Base-by-base conservation (phyloP, 305 asterid species). In the Galium porrigens region DNA sequence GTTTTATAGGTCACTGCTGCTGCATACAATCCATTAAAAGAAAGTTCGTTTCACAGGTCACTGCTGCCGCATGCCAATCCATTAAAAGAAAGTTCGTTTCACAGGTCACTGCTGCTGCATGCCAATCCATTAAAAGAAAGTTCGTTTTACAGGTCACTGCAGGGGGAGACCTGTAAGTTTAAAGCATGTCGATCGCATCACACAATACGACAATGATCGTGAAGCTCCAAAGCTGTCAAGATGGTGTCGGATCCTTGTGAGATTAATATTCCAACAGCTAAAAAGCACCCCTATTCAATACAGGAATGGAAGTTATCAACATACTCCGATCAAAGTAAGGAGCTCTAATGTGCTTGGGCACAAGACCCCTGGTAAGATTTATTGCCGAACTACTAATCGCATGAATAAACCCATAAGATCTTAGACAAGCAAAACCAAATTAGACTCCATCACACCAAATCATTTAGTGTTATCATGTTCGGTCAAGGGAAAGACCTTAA, bases 61-160 rank as follows among this genome's bases (percentile, higher is more conserved):
- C 14, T 39, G 46, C 15, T 39, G 46, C 46, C 14, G 15, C 46
- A 39, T 10, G 3, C 7, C 6, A 32, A 46, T 48, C 46, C 72
- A 60, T 68, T 68, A 60, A 48, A 68, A 68, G 61, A 68, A 44
- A 59, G 72, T 68, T 68, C 67, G 67, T 61, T 61, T 52, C 12
- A 36, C 72, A 9, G 46, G 46, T 10, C 46, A 8, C 14, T 41
- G 46, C 15, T 41, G 46, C 46, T 3, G 15, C 46, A 41, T 10
- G 4, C 8, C 6, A 32, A 46, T 48, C 46, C 72, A 60, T 68
- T 68, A 60, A 48, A 68, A 68, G 61, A 68, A 44, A 59, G 72
- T 68, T 68, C 67, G 67, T 61, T 61, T 61, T 12, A 36, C 72
- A 61, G 66, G 59, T 60, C 44, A 54, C 33, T 53, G 33, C 27